phyloP scores from a whole-genome alignment of 192 early-diverging fungal species.

The Coemansia sp. region DNA sequence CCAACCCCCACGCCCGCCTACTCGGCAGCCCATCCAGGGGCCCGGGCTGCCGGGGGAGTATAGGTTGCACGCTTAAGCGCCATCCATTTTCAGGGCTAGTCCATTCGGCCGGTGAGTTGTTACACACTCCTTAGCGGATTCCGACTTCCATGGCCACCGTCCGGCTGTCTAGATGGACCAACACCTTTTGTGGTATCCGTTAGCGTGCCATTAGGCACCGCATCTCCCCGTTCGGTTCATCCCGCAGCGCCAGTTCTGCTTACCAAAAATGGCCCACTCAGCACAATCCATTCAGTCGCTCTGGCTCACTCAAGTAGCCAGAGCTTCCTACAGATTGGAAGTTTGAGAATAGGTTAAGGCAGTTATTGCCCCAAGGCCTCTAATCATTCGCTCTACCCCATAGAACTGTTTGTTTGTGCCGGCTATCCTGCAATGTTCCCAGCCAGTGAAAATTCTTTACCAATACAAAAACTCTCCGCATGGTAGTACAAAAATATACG shows the following conservation, averaged over 20 bases:
- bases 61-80: conserved; percentile 76
- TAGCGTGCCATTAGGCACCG: conserved; percentile 68
- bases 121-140: conserved; percentile 75
- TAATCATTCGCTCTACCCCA: conserved; percentile 83
- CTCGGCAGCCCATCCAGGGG: conserved; percentile 55
- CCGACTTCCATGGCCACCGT: conserved; percentile 83
- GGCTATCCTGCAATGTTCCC: conserved; percentile 59
- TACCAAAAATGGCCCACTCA: conserved; percentile 89
- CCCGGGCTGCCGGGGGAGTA: conserved; percentile 61
- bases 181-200: conserved; percentile 82
- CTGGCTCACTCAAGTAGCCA: conserved; percentile 67
- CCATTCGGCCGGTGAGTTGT: conserved; percentile 60
- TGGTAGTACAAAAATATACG: no score
- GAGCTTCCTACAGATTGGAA: conserved; percentile 80
- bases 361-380: conserved; percentile 72
- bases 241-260: conserved; percentile 86
- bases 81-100: conserved; percentile 76
- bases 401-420: conserved; percentile 73
- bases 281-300: conserved; percentile 69
- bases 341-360: conserved; percentile 80
- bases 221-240: conserved; percentile 80
- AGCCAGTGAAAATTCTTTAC: neutral
- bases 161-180: conserved; percentile 78
- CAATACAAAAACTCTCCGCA: no score
- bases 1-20: no score